Percentiles rank a stretch among this genome's conserved stretches.
phyloP scores from a whole-genome alignment of 1,284 basidiomycete species.

The Ceratobasidium sp. region DNA sequence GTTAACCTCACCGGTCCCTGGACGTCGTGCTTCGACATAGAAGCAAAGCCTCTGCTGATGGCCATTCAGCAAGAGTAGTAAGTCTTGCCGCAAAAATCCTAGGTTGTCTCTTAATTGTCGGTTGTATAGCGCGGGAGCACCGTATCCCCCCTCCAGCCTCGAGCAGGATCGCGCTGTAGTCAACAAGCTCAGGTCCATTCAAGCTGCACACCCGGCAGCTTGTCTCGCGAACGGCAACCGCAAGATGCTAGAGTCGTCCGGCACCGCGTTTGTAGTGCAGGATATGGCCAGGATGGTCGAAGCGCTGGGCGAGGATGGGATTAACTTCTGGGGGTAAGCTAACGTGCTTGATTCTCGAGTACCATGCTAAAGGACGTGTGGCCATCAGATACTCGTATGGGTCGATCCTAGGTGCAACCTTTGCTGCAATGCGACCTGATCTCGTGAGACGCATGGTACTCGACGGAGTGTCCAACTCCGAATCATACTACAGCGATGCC shows the following conservation, averaged over 20 bases:
- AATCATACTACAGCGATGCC: constrained; percentile 47
- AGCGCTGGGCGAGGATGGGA: constrained; percentile 50
- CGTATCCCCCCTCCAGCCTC: constrained; percentile 20
- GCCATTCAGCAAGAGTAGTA: constrained; percentile 5
- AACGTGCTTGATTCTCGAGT: not conserved
- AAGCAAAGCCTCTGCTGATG: not conserved
- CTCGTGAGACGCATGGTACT: constrained; percentile 52
- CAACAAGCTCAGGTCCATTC: constrained; percentile 1
- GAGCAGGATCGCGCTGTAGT: not conserved
- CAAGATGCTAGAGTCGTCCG: constrained; percentile 47
- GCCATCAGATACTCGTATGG: constrained; percentile 49
- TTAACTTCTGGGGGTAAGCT: constrained; percentile 34
- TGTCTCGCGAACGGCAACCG: constrained; percentile 49
- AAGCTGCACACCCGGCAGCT: constrained; percentile 6
- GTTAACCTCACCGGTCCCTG: constrained; percentile 36
- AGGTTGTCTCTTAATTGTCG: not conserved
- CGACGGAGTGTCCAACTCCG: constrained; percentile 51
- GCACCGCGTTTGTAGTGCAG: constrained; percentile 50
- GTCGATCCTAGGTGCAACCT: constrained; percentile 53
- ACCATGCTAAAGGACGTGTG: not conserved
- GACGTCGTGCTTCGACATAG: constrained; percentile 34
- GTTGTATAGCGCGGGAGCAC: constrained; percentile 2
- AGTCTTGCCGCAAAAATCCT: not conserved
- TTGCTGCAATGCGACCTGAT: constrained; percentile 54
- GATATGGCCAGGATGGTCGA: constrained; percentile 51